Evolutionary conservation across 192 early-diverging fungal genomes (phyloP).

Genomic region (Podila epigama): DNA sequence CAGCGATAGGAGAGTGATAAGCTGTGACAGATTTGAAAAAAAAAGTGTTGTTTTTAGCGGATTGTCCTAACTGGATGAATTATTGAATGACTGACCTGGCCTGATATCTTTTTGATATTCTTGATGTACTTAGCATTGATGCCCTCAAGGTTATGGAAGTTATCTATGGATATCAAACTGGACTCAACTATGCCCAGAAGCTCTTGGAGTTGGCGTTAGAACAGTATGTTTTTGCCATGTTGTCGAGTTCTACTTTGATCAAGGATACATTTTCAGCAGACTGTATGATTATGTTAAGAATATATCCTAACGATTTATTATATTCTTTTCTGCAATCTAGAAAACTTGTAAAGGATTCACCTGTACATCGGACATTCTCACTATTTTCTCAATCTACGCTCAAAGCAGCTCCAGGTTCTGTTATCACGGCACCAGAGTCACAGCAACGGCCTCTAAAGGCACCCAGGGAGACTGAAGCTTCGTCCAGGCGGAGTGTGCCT

Average conservation of each 20-base stretch:
- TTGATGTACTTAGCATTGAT: neutral
- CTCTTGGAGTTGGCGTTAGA: constrained; percentile 11
- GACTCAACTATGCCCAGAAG: constrained; percentile 4
- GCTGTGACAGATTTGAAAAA: no score
- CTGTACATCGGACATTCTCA: neutral
- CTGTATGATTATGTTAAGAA: no score
- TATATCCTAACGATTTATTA: no score
- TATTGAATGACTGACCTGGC: no score
- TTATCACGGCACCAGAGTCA: neutral
- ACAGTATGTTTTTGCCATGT: neutral
- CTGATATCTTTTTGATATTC: neutral
- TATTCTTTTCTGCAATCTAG: neutral
- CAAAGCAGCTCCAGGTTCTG: neutral
- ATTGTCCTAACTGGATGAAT: no score
- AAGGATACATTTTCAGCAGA: no score
- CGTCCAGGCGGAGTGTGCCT: neutral
- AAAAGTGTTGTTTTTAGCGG: no score
- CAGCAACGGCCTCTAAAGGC: neutral
- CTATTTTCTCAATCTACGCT: neutral
- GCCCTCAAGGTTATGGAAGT: neutral
- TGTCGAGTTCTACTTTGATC: no score
- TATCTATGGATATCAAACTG: constrained; percentile 13
- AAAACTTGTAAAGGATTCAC: neutral
- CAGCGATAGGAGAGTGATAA: no score
- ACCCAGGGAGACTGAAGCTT: no score